Evolutionary conservation across 78 protist species (phyloP), one percentile per base, ranked within the genome.

Genomic region (Chrysochromulina tobinii): DNA sequence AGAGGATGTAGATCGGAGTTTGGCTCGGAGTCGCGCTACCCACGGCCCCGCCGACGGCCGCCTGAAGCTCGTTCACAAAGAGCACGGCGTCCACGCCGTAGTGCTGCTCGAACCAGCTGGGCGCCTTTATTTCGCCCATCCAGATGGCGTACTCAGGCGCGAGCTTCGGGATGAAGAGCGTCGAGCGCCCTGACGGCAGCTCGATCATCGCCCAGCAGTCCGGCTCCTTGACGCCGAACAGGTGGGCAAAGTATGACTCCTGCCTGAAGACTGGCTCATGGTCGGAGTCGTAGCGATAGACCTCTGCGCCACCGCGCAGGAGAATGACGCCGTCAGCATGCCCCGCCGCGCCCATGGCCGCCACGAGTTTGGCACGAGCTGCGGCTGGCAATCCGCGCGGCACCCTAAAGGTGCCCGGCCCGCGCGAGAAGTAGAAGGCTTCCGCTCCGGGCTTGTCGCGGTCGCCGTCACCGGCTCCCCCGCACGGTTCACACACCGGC

Each of bases 201-300:
- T 53, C 61, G 38, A 77, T 8, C 48, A 15, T 17, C 48, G 21
- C 85, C 54, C n/a, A 53, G 50, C 85, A 77, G 85, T 17, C 85
- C 8, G 85, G 54, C 27, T 77, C 85, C 6, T 18, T 11, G n/a
- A 77, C 85, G 85, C 85, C 85, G 85, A 77, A 77, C n/a, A 77
- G 61, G 85, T 77, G 53, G 85, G 14, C 48, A 27, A 77, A 77
- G 85, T 17, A 53, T 12, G 85, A 77, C 61, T 77, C 85, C 27
- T 77, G 85, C 21, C 85, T 58, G 61, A 77, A 77, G 61, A 77
- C 25, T 38, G 5, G 50, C 85, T 77, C 85, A 8, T 77, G 59
- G 61, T 77, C 85, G 48, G 61, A 53, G 85, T 77, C 85, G 68
- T 83, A 5, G 15, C 83, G 83, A 6, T 18, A 9, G 53, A 3